Base-by-base conservation (phyloP, 1,284 basidiomycete genomes). In the Rhodotorula sp. region DNA sequence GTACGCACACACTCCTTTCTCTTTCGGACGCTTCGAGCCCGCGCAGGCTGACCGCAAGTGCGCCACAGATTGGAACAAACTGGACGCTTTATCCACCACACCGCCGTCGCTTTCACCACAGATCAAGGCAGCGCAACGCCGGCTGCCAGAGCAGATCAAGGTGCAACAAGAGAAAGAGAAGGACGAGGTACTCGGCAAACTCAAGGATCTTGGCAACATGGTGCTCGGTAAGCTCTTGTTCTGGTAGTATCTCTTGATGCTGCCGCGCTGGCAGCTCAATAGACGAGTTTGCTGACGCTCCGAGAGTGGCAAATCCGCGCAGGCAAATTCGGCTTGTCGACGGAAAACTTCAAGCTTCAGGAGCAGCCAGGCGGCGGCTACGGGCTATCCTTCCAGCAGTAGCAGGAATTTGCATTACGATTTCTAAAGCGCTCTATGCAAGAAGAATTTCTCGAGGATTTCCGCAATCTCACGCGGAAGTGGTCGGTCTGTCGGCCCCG, bases 121-220 rank as follows among this genome's bases (percentile, higher is more conserved):
- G 30, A 83, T 86, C 48, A 83, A 84, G 66, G 83, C 82, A 26
- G 82, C 85, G 10, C 82, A 91, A 20, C 79, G 79, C 2, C 78
- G 79, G 1, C 79, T 96, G 7, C 88, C 89, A 60, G 87, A 87
- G 48, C 86, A 88, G 8, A 81, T 89, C 30, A 87, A 89, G 75
- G 84, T 83, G 15, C 89, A 90, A 33, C 91, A 93, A 80, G 90
- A 94, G 79, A 85, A 83, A 75, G 95, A 99, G 81, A 95, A 92
- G 68, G 86, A 86, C 15, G 95, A 98, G 80, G 95, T 97, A 91
- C 74, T 98, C 76, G 86, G 84, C 69, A 97, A 99, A 81, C 81
- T 99, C 66, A 98, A 99, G 80, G 91, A 90, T 2, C 80, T 99
- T 8, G 95, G 95, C 0, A 93, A 99, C 78, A 91, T 85, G 64